Conservation (phyloP, 2,329 filamentous ascomycete genomes). For the Neonectria ditissima region DNA sequence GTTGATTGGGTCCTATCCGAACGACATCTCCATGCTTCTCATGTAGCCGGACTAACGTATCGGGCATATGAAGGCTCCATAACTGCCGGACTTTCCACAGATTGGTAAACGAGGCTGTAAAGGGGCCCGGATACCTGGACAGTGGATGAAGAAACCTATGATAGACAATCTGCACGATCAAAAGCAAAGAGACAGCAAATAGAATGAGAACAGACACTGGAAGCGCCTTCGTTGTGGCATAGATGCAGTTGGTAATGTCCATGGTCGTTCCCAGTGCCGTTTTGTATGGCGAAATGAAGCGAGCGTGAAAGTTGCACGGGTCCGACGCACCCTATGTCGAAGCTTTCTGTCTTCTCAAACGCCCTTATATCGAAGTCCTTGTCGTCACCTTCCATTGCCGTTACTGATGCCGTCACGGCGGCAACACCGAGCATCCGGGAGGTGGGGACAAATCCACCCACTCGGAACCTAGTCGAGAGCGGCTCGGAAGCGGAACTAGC, state of each 20-base stretch:
- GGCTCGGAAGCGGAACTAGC: background rate
- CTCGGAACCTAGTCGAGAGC: no score
- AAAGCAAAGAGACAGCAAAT: background rate
- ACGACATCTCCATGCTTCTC: slow-evolving; percentile 18
- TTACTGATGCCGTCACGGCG: background rate
- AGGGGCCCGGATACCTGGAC: slow-evolving; percentile 15
- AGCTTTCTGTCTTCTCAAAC: background rate
- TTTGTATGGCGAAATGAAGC: background rate
- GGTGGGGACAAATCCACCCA: background rate
- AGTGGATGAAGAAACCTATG: slow-evolving; percentile 13
- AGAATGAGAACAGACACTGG: background rate
- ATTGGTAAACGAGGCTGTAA: slow-evolving; percentile 11
- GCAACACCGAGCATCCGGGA: background rate
- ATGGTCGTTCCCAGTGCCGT: background rate
- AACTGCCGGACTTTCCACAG: slow-evolving; percentile 15
- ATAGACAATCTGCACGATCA: background rate
- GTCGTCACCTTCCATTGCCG: background rate
- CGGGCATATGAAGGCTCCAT: slow-evolving; percentile 21
- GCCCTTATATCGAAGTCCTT: background rate
- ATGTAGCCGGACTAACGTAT: slow-evolving; percentile 1
- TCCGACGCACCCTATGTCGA: background rate
- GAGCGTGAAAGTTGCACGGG: background rate
- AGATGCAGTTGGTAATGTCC: background rate
- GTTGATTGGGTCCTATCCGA: slow-evolving; percentile 13
- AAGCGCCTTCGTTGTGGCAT: background rate